Evolutionary conservation across 1,284 basidiomycete genomes (phyloP).

Genomic region (Irpex sp.): DNA sequence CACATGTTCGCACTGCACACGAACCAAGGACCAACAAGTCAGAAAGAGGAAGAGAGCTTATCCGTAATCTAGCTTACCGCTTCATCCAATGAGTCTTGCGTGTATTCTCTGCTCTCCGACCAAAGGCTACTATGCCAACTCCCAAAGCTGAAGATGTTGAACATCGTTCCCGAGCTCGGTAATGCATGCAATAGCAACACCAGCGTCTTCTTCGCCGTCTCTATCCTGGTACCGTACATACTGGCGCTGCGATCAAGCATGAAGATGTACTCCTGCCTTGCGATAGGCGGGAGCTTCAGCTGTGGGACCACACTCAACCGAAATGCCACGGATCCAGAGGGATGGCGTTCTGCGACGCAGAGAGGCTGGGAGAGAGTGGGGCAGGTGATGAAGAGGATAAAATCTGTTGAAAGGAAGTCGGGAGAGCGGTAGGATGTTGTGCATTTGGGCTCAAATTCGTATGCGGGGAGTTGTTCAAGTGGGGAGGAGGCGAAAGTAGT

Average conservation of each 20-base stretch:
- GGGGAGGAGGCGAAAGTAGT: background rate
- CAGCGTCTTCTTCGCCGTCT: conserved; percentile 37
- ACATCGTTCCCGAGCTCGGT: conserved; percentile 31
- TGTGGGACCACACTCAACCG: conserved; percentile 51
- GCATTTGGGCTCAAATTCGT: background rate
- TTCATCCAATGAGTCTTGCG: conserved; percentile 26
- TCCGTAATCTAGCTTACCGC: conserved; percentile 33
- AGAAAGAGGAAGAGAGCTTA: background rate
- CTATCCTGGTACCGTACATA: conserved; percentile 36
- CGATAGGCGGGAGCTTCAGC: conserved; percentile 35
- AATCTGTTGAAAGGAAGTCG: conserved; percentile 8
- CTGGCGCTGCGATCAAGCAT: conserved; percentile 44
- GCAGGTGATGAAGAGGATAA: conserved; percentile 5
- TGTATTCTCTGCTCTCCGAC: conserved; percentile 31
- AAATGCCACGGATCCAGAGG: conserved; percentile 38
- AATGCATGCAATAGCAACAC: conserved; percentile 36
- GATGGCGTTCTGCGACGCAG: conserved; percentile 47
- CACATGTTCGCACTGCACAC: conserved; percentile 26
- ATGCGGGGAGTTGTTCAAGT: background rate
- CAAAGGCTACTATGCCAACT: conserved; percentile 29
- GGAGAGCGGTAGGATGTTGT: conserved; percentile 2
- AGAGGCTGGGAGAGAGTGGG: conserved; percentile 43
- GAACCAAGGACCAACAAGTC: conserved; percentile 1
- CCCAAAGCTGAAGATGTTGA: conserved; percentile 55
- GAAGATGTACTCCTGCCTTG: conserved; percentile 43